Evolutionary conservation across 1,139 yeast genomes (phyloP).

Genomic region (Blastobotrys malaysiensis): DNA sequence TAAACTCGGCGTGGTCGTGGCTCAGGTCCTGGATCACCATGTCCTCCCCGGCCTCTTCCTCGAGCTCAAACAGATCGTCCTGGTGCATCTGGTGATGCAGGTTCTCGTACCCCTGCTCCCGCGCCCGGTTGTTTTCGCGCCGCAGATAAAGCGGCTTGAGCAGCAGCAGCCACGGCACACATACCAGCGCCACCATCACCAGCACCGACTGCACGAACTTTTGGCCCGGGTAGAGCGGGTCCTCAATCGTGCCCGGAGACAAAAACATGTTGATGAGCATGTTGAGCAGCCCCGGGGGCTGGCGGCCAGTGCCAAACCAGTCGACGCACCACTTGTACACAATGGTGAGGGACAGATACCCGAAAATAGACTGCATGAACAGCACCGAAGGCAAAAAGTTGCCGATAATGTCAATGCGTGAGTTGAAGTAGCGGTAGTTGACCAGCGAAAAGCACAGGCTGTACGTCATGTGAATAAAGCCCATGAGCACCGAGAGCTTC

Average conservation of each 20-base stretch:
- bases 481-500: constrained; percentile 93
- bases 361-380: constrained; percentile 94
- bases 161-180: constrained; percentile 91
- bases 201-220: constrained; percentile 69
- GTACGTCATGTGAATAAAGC: constrained; percentile 90
- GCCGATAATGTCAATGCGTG: constrained; percentile 80
- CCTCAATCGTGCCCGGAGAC: constrained; percentile 86
- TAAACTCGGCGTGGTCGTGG: constrained; percentile 29
- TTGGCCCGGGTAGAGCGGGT: constrained; percentile 79
- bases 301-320: constrained; percentile 69
- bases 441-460: constrained; percentile 81
- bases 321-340: constrained; percentile 93
- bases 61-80: constrained; percentile 16
- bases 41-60: constrained; percentile 23
- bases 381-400: constrained; percentile 90
- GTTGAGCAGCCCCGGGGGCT: constrained; percentile 89
- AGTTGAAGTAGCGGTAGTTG: constrained; percentile 68
- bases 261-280: constrained; percentile 96
- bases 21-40: constrained; percentile 24
- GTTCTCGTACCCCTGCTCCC: constrained; percentile 12
- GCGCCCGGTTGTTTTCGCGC: constrained; percentile 34
- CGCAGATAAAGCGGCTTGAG: constrained; percentile 77
- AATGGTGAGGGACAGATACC: constrained; percentile 78
- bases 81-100: constrained; percentile 13
- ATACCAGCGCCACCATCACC: constrained; percentile 68